Conservation (phyloP, 148 eudicot genomes). For the Persicaria tinctoria region DNA sequence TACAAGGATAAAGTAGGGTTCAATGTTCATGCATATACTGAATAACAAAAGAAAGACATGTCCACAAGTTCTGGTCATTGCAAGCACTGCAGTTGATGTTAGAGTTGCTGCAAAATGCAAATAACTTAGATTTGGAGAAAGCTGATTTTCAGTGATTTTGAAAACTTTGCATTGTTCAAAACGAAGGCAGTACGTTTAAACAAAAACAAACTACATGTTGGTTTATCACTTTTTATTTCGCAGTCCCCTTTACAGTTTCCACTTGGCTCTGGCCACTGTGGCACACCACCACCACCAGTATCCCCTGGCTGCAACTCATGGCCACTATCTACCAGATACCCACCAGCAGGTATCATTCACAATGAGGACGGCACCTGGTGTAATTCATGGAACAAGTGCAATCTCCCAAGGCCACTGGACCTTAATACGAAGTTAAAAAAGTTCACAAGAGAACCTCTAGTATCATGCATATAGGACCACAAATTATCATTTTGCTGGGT, state of each 20-base stretch:
- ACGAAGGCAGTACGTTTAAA: too few relatives aligned
- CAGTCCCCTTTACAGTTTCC: background rate
- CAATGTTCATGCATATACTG: background rate
- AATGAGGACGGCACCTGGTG: too few relatives aligned
- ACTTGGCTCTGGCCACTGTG: background rate
- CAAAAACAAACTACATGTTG: background rate
- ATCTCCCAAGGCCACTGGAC: too few relatives aligned
- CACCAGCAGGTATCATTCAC: too few relatives aligned
- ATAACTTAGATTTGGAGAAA: background rate
- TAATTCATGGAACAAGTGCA: too few relatives aligned
- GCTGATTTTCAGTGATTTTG: background rate
- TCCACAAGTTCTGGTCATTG: background rate
- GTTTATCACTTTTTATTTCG: background rate
- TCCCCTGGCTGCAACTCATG: background rate
- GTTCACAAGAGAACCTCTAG: too few relatives aligned
- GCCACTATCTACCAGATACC: background rate
- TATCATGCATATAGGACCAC: too few relatives aligned
- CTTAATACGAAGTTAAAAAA: too few relatives aligned
- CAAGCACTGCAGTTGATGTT: background rate
- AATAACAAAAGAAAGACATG: background rate
- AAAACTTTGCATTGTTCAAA: background rate
- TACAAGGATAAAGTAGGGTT: background rate
- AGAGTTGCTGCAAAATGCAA: background rate
- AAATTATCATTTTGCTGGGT: background rate
- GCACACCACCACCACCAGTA: background rate